Base-by-base conservation (phyloP, 2,329 filamentous ascomycete species). In the Verticillium zaregamsianum region DNA sequence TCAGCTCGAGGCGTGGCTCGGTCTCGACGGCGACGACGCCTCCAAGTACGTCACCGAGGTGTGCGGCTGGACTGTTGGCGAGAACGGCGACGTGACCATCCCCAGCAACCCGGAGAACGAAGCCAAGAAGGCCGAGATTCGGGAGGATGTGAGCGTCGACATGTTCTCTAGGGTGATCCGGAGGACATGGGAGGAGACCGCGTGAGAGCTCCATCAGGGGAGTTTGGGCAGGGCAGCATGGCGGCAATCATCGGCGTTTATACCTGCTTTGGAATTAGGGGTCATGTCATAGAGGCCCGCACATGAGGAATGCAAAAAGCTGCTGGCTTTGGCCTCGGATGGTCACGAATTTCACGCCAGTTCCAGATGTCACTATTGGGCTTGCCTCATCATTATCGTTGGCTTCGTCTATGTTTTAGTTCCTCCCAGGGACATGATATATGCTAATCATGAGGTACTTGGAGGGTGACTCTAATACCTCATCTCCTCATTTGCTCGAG, bases 51-150 rank as follows among this genome's bases (percentile, higher is more conserved):
- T 95, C 68, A 85, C 86, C 62, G 91, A 94, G 74, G 90, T 94
- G 12, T 95, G 90, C 72, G 92, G 90, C 67, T 99, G 94, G 93
- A 86, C 85, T 70, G 83, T 97, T 52, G 90, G 92, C 64, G 80
- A 82, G 33, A 86, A 82, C 60, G 81, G 83, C 37, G 72, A 80
- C 54, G 88, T 97, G 66, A 86, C 86, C 75, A 86, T 99, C 61
- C 95, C 95, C 61, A 82, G 89, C 72, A 99, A 99, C 81, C 91
- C 95, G 73, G 95, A 99, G 79, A 97, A 97, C 76, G 94, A 98
- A 86, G 95, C 93, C 55, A 92, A 96, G 83, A 95, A 95, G 77
- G 90, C 93, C 49, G 91, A 97, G 76, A 96, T 97, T 72, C 87
- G 93, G 70, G 95, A 99, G 83, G 93, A 95, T 67, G 95, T 99